Evolutionary conservation across 2,329 filamentous ascomycete species (phyloP).

Genomic region (Penicillium digitatum): DNA sequence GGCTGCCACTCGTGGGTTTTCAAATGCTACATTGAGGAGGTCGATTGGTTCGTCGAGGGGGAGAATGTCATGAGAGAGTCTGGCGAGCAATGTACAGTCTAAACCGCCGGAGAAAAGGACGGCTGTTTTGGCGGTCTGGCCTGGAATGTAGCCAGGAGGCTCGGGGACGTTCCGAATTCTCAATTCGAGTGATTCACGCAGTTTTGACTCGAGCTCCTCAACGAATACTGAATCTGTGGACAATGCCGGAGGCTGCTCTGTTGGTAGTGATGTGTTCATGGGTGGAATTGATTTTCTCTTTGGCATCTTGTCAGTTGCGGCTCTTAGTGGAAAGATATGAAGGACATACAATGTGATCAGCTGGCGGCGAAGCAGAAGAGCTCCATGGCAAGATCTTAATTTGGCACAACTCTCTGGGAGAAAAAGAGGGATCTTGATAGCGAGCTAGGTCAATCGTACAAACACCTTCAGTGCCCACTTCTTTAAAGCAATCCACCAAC

Average conservation of each 20-base stretch:
- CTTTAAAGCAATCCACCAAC: slow-evolving; percentile 57
- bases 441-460: slow-evolving; percentile 60
- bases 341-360: slow-evolving; percentile 25
- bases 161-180: slow-evolving; percentile 64
- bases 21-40: slow-evolving; percentile 91
- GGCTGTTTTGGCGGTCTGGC: slow-evolving; percentile 52
- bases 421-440: slow-evolving; percentile 6
- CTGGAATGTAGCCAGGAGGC: slow-evolving; percentile 43
- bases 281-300: slow-evolving; percentile 44
- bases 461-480: slow-evolving; percentile 81
- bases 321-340: neutral
- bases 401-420: slow-evolving; percentile 14
- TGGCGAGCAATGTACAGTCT: slow-evolving; percentile 84
- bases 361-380: slow-evolving; percentile 12
- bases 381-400: slow-evolving; percentile 31
- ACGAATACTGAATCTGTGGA: slow-evolving; percentile 50
- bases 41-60: slow-evolving; percentile 69
- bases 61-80: slow-evolving; percentile 72
- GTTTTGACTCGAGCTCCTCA: slow-evolving; percentile 49
- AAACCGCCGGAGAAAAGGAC: slow-evolving; percentile 91
- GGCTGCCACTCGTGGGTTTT: slow-evolving; percentile 74
- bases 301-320: neutral
- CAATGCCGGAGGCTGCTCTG: slow-evolving; percentile 28
- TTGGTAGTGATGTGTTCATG: slow-evolving; percentile 42
- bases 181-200: slow-evolving; percentile 60